These are phyloP conservation scores for Rosa lucieae DNA, from an alignment of 306 rosid species.

Conservation along the genomic window DNA sequence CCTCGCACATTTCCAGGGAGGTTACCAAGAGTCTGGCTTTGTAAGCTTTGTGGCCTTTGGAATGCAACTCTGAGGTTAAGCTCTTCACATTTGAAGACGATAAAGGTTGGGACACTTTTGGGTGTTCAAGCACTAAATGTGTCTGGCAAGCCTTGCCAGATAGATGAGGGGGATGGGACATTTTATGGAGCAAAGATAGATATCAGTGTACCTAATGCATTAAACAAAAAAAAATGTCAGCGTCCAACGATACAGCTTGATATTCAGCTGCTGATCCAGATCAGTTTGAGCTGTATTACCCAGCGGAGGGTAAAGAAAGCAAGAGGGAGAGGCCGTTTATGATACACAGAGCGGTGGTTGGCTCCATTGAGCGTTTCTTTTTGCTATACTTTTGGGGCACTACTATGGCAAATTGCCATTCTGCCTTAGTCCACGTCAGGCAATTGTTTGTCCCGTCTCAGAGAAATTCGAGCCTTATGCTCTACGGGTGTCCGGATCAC, in stretches of 20 bases:
- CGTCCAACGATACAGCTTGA: conserved; percentile 97
- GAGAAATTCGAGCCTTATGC: conserved; percentile 75
- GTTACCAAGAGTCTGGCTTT: conserved; percentile 69
- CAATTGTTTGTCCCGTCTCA: conserved; percentile 87
- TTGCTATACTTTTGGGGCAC: conserved; percentile 87
- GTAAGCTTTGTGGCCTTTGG: conserved; percentile 71
- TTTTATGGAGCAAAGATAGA: conserved; percentile 96
- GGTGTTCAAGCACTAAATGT: conserved; percentile 94
- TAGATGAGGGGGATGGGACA: conserved; percentile 92
- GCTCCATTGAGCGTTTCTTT: conserved; percentile 89
- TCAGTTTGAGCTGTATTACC: conserved; percentile 76
- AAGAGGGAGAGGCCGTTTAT: conserved; percentile 81
- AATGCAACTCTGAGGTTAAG: conserved; percentile 63
- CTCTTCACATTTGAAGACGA: conserved; percentile 65
- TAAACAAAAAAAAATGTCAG: conserved; percentile 77
- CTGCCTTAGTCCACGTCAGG: conserved; percentile 85
- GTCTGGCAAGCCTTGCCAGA: conserved; percentile 88
- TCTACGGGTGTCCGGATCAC: conserved; percentile 47
- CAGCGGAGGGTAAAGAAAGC: conserved; percentile 78
- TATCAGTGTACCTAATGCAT: conserved; percentile 83
- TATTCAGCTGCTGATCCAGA: conserved; percentile 66
- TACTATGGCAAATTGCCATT: conserved; percentile 96
- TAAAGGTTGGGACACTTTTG: conserved; percentile 84
- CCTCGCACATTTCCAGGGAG: conserved; percentile 72
- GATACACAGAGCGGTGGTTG: conserved; percentile 90